A percentile compares a stretch with the other conserved stretches of the same genome.
Conservation (phyloP, 345 rosid species). For the Linum usitatissimum region DNA sequence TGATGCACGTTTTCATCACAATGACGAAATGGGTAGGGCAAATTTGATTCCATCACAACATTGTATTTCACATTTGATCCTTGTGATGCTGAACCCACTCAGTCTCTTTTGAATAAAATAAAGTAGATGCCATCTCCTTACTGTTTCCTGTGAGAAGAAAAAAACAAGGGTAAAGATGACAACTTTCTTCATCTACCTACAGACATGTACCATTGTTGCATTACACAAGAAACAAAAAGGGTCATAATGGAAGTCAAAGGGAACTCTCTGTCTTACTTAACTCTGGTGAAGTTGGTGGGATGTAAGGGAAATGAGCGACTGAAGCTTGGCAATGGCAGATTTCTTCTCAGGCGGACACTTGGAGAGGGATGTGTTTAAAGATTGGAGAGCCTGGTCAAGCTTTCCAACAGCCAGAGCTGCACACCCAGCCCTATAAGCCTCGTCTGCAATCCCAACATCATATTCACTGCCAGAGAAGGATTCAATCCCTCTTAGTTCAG, state of each 20-base stretch:
- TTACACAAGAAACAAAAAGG: not conserved
- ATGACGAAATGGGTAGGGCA: too few relatives aligned
- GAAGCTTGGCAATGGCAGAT: constrained; percentile 60
- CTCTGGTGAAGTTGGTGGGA: constrained; percentile 26
- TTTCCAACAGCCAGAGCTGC: constrained; percentile 59
- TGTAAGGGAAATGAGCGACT: constrained; percentile 34
- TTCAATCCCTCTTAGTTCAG: constrained; percentile 13
- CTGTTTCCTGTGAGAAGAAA: too few relatives aligned
- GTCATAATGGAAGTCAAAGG: not conserved
- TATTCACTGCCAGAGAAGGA: constrained; percentile 16
- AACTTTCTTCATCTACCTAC: too few relatives aligned
- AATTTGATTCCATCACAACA: too few relatives aligned
- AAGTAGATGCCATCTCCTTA: too few relatives aligned
- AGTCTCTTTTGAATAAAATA: too few relatives aligned
- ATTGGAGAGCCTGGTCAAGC: constrained; percentile 56
- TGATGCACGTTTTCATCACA: too few relatives aligned
- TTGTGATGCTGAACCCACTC: too few relatives aligned
- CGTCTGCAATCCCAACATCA: constrained; percentile 43
- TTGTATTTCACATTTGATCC: too few relatives aligned
- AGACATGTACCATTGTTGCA: too few relatives aligned
- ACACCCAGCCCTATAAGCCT: constrained; percentile 55
- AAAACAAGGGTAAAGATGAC: too few relatives aligned
- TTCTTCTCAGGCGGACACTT: constrained; percentile 39
- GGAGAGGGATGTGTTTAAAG: constrained; percentile 36
- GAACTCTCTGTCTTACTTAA: too few relatives aligned